Base-by-base conservation (phyloP, 1,139 yeast species). In the Debaryomycetaceae sp. region DNA sequence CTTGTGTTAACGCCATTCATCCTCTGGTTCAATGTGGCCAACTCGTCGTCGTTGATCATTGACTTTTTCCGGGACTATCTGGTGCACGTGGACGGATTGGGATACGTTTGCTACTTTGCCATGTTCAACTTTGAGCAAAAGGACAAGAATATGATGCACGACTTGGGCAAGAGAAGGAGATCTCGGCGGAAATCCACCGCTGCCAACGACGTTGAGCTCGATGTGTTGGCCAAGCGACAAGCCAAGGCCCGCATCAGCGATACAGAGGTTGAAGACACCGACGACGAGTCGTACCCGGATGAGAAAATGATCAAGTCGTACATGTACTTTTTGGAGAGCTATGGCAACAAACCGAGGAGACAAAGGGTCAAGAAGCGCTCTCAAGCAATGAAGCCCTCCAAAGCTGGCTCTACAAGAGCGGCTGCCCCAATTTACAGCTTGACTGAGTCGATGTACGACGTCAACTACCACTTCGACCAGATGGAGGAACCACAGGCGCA, bases 221-320 rank as follows among this genome's bases (percentile, higher is more conserved):
- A 29, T 18, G 11, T 25, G 15, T 9, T 30, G 3, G 27, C 26
- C 10, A 31, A 29, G 9, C 25, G 38, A 10, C 30, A 33, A 11
- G 38, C 34, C 7, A 39, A 39, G 28, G 37, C 36, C 8, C 37
- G 34, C 16, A 20, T 27, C 3, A 51, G 51, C 24, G 53, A 52
- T 16, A 43, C 43, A 24, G 43, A 52, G 17, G 45, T 45, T 10
- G 56, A 53, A 13, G 51, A 51, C 5, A 45, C 53, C 25, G 56
- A 49, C 12, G 71, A 68, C 34, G 67, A 65, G 32, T 65, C 66
- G 11, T 59, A 75, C 11, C 78, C 78, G 22, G 89, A 85, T 44
- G 94, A 86, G 38, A 89, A 89, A 53, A 89, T 89, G 96, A 76
- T 85, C 51, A 86, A 86, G 48, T 84, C 95, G 2, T 89, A 86